Evolutionary conservation across 2,329 filamentous ascomycete genomes (phyloP).

Genomic region (Ophiostoma himal-ulmi): DNA sequence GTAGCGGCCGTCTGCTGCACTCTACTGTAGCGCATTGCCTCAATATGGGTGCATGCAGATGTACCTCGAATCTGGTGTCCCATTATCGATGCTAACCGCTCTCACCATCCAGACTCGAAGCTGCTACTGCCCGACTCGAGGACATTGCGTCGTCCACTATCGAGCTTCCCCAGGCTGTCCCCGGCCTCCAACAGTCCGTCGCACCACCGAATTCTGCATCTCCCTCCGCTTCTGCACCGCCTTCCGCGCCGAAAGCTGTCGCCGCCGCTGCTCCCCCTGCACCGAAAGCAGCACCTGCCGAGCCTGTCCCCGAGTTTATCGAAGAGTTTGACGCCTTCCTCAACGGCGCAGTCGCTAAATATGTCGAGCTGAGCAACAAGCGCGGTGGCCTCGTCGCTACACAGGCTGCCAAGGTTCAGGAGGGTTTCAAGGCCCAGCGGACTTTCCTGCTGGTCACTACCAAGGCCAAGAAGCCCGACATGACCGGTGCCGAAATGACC

Average conservation of each 20-base stretch:
- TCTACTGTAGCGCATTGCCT: neutral
- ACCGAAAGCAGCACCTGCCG: conserved; percentile 38
- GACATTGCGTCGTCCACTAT: conserved; percentile 80
- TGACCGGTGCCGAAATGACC: conserved; percentile 52
- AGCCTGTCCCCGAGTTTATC: conserved; percentile 67
- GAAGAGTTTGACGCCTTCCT: conserved; percentile 84
- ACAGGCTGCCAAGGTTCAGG: conserved; percentile 56
- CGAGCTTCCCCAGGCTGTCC: conserved; percentile 50
- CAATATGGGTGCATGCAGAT: neutral
- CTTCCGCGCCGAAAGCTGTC: conserved; percentile 32
- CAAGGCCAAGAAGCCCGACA: conserved; percentile 86
- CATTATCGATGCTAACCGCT: neutral
- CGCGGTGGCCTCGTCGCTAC: conserved; percentile 73
- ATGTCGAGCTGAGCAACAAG: conserved; percentile 69
- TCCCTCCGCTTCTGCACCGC: conserved; percentile 32
- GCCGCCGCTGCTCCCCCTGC: conserved; percentile 39
- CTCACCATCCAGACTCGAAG: conserved; percentile 67
- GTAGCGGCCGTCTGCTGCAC: neutral
- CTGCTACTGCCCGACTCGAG: conserved; percentile 90
- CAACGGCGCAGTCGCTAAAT: conserved; percentile 65
- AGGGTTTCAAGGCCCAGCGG: conserved; percentile 76
- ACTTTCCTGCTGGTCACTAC: conserved; percentile 82
- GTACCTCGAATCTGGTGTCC: neutral
- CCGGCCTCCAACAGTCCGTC: conserved; percentile 40
- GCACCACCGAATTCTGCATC: conserved; percentile 32